Evolutionary conservation across 2,329 filamentous ascomycete genomes (phyloP).

Genomic region (Helotiales sp.): DNA sequence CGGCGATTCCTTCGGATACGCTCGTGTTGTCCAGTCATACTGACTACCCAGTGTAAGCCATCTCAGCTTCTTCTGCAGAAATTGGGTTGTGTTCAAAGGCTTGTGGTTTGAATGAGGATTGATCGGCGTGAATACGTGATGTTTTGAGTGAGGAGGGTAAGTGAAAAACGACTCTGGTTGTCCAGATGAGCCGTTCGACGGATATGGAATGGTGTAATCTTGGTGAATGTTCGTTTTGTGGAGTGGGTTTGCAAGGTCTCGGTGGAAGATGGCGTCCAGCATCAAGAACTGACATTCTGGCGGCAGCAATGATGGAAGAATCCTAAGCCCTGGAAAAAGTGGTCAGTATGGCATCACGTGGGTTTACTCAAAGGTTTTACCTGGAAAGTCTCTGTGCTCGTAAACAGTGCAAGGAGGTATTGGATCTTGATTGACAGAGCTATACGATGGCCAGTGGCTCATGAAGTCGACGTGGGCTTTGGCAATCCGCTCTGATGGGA

Average conservation of each 20-base stretch:
- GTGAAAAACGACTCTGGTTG: constrained; percentile 53
- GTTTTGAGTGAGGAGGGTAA: constrained; percentile 54
- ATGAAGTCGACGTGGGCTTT: constrained; percentile 24
- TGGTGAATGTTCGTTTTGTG: constrained; percentile 88
- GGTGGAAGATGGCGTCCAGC: constrained; percentile 73
- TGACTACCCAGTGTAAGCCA: constrained; percentile 95
- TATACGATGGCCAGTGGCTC: neutral
- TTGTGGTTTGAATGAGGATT: constrained; percentile 63
- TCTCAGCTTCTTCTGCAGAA: constrained; percentile 78
- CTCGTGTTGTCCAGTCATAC: constrained; percentile 89
- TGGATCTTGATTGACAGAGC: neutral
- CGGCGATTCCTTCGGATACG: constrained; percentile 66
- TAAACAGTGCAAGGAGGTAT: constrained; percentile 29
- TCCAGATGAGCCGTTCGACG: constrained; percentile 18
- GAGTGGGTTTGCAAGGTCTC: constrained; percentile 68
- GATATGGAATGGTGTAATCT: constrained; percentile 71
- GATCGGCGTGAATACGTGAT: constrained; percentile 62
- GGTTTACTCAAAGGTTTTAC: constrained; percentile 14
- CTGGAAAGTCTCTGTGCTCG: constrained; percentile 34
- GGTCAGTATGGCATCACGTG: neutral
- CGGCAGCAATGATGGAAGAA: constrained; percentile 76
- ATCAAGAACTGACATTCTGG: constrained; percentile 68
- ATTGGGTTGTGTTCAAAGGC: constrained; percentile 66
- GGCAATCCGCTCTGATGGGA: constrained; percentile 27
- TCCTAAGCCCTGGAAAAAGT: constrained; percentile 50